Conservation (phyloP, 2,329 filamentous ascomycete species). For the Fusarium irregulare region DNA sequence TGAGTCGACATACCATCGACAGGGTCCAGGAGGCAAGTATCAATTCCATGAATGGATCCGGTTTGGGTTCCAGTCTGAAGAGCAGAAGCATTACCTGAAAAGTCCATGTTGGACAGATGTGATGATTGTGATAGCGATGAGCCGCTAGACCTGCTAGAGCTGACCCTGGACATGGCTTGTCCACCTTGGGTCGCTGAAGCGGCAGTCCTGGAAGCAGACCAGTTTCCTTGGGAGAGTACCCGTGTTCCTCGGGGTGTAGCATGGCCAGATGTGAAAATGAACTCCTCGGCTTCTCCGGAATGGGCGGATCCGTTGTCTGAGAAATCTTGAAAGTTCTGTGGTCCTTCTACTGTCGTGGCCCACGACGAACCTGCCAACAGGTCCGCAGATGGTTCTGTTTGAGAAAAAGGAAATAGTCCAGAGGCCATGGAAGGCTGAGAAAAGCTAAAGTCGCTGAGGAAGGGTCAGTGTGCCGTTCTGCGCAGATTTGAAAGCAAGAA, state of each 20-base stretch:
- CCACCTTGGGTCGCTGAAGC: constrained; percentile 48
- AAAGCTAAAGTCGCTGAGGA: constrained; percentile 67
- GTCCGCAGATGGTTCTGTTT: constrained; percentile 69
- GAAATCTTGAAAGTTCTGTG: constrained; percentile 69
- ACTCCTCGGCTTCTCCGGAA: constrained; percentile 66
- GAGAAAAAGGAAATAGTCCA: constrained; percentile 68
- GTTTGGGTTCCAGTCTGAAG: constrained; percentile 56
- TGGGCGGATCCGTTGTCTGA: constrained; percentile 62
- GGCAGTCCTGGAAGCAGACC: constrained; percentile 56
- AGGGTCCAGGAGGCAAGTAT: constrained; percentile 64
- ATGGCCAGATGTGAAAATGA: constrained; percentile 65
- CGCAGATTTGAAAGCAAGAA: constrained; percentile 53
- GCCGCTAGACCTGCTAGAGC: constrained; percentile 54
- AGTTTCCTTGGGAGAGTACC: constrained; percentile 58
- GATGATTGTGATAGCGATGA: constrained; percentile 64
- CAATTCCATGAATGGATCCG: constrained; percentile 59
- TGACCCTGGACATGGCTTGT: constrained; percentile 55
- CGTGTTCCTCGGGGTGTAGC: constrained; percentile 63
- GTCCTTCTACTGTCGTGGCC: constrained; percentile 67
- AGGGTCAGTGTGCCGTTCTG: constrained; percentile 68
- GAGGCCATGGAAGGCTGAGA: constrained; percentile 63
- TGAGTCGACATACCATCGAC: constrained; percentile 59
- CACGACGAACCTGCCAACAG: constrained; percentile 66
- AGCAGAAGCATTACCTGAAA: constrained; percentile 62
- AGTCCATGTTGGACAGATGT: constrained; percentile 63